phyloP scores from a whole-genome alignment of 1,284 basidiomycete genomes.

The Stereum hirsutum region DNA sequence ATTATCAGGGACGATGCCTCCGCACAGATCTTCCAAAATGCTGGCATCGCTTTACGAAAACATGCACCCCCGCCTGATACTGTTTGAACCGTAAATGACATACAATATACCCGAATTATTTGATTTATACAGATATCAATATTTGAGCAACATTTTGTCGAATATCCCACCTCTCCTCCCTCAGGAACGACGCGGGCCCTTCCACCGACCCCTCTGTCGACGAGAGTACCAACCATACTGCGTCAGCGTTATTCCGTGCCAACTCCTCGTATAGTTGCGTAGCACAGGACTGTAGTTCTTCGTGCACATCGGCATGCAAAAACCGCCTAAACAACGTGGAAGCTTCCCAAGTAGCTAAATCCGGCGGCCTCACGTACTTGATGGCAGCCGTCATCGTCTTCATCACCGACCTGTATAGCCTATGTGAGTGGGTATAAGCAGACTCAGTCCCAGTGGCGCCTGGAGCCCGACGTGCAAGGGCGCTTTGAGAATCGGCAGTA shows the following conservation, averaged over 20 bases:
- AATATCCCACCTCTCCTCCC: conserved; percentile 52
- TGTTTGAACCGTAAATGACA: no score
- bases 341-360: conserved; percentile 72
- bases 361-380: conserved; percentile 57
- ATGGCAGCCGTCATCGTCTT: conserved; percentile 62
- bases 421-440: conserved; percentile 69
- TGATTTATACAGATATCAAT: conserved; percentile 1
- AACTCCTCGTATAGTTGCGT: conserved; percentile 57
- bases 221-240: conserved; percentile 70
- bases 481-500: conserved; percentile 48
- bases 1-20: conserved; percentile 70
- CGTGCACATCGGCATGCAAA: conserved; percentile 53
- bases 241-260: conserved; percentile 58
- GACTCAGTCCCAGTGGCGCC: conserved; percentile 53
- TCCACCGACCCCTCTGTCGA: conserved; percentile 40
- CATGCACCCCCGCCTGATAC: conserved; percentile 42
- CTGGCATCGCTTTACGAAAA: conserved; percentile 70
- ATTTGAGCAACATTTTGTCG: conserved; percentile 39
- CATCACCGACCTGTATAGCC: conserved; percentile 66
- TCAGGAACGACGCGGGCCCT: conserved; percentile 40
- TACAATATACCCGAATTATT: neutral
- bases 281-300: conserved; percentile 64
- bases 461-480: conserved; percentile 46
- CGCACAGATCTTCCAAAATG: conserved; percentile 67
- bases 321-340: conserved; percentile 68